phyloP scores from a whole-genome alignment of 345 rosid genomes.

The Populus nigra region DNA sequence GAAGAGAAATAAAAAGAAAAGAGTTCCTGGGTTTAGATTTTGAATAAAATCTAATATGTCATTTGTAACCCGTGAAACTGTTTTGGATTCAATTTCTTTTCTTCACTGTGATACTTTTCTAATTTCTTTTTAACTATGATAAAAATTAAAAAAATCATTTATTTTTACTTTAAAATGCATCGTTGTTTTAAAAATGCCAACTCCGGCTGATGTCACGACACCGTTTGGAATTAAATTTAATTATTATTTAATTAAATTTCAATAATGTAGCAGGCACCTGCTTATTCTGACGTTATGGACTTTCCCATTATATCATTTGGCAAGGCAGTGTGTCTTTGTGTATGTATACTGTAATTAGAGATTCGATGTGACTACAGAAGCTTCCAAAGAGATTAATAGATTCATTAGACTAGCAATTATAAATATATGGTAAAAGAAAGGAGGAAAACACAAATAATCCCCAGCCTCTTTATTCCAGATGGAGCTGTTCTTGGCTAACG shows the following conservation, averaged over 20 bases:
- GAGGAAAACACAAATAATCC: background rate
- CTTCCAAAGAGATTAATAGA: background rate
- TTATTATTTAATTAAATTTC: background rate
- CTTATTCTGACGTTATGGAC: background rate
- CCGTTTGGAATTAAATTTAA: background rate
- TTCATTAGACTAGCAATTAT: background rate
- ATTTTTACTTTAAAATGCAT: background rate
- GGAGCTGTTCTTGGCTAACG: no score
- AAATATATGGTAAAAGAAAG: background rate
- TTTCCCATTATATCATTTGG: background rate
- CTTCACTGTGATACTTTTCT: rapidly evolving
- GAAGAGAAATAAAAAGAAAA: rapidly evolving
- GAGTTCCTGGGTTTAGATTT: rapidly evolving
- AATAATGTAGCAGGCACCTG: background rate
- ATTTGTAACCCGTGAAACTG: no score
- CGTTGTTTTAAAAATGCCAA: background rate
- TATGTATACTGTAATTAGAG: background rate
- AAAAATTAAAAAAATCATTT: background rate
- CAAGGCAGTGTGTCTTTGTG: background rate
- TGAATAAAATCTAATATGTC: no score
- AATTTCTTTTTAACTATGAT: no score
- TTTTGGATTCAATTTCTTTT: no score
- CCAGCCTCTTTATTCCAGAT: background rate
- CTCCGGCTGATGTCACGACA: background rate
- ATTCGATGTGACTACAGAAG: background rate